These are phyloP conservation scores for Orobanche coerulescens DNA, from an alignment of 257 asterid genomes.

Conservation along the genomic window DNA sequence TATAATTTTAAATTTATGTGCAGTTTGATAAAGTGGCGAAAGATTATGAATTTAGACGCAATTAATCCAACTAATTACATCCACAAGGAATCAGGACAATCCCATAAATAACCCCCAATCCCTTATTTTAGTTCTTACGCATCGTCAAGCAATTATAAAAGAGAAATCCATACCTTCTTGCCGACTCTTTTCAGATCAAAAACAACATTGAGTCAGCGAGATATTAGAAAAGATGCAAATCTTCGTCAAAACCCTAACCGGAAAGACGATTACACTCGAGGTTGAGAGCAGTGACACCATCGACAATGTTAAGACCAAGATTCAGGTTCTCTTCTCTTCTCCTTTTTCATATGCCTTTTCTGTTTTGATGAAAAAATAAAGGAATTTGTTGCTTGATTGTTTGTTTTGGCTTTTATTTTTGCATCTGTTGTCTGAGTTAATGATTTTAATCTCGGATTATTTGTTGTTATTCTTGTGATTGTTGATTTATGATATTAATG, in stretches of 20 bases:
- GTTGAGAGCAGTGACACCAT: constrained; percentile 68
- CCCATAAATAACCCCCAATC: no score
- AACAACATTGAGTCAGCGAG: background rate
- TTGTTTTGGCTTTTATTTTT: background rate
- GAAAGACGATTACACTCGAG: constrained; percentile 69
- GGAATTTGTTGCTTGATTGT: background rate
- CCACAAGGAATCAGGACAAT: no score
- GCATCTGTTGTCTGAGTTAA: background rate
- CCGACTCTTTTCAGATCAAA: background rate
- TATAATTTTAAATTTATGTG: no score
- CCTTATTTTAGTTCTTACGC: no score
- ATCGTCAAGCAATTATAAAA: no score
- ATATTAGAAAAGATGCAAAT: constrained; percentile 43
- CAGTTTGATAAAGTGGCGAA: no score
- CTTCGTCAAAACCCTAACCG: constrained; percentile 74
- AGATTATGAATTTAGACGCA: no score
- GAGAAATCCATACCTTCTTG: background rate
- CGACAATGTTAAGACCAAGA: constrained; percentile 63
- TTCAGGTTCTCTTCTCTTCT: constrained; percentile 38
- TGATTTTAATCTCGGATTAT: background rate
- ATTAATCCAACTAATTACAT: no score
- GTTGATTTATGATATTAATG: background rate
- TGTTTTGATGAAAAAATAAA: background rate
- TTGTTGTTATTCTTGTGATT: background rate
- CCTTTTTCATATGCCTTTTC: no score